These are phyloP conservation scores for Graphiopsis chlorocephala DNA, from an alignment of 2,329 filamentous ascomycete species.

Conservation along the genomic window DNA sequence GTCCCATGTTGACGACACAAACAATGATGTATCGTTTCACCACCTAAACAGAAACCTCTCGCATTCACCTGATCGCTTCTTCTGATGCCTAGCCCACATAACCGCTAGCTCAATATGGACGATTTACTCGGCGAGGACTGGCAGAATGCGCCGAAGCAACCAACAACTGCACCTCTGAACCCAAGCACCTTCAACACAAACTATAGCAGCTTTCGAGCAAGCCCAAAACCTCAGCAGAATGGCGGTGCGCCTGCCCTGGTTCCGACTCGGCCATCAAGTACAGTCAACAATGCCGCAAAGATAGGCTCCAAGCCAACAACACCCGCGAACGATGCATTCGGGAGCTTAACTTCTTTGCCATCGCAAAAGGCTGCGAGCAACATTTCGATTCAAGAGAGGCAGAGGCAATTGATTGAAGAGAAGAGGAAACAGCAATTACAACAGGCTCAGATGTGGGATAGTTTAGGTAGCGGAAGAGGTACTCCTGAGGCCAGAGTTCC, in stretches of 20 bases:
- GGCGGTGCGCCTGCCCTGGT: conserved; percentile 29
- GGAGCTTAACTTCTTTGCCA: conserved; percentile 67
- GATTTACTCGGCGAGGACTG: conserved; percentile 51
- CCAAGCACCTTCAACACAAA: conserved; percentile 25
- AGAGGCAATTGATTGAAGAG: conserved; percentile 71
- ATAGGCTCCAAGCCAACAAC: conserved; percentile 51
- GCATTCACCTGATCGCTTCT: background rate
- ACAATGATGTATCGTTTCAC: background rate
- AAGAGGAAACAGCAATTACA: conserved; percentile 75
- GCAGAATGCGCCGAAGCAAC: conserved; percentile 32
- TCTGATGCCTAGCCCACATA: background rate
- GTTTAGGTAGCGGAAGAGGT: conserved; percentile 66
- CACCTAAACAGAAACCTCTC: background rate
- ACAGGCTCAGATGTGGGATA: conserved; percentile 66
- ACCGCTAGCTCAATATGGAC: conserved; percentile 39
- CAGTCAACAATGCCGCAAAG: conserved; percentile 44
- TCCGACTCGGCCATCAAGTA: conserved; percentile 40
- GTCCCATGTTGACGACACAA: background rate
- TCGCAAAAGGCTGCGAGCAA: conserved; percentile 63
- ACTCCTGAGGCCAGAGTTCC: conserved; percentile 35
- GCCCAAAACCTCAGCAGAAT: conserved; percentile 41
- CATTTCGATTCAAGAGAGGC: conserved; percentile 64
- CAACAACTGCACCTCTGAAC: conserved; percentile 27
- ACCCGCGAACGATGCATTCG: conserved; percentile 68
- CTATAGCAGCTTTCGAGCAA: conserved; percentile 36